Percentiles rank a stretch among this genome's conserved stretches.
Conservation (phyloP, 352 stramenopile species). For the Pythium rhizo-oryzae region DNA sequence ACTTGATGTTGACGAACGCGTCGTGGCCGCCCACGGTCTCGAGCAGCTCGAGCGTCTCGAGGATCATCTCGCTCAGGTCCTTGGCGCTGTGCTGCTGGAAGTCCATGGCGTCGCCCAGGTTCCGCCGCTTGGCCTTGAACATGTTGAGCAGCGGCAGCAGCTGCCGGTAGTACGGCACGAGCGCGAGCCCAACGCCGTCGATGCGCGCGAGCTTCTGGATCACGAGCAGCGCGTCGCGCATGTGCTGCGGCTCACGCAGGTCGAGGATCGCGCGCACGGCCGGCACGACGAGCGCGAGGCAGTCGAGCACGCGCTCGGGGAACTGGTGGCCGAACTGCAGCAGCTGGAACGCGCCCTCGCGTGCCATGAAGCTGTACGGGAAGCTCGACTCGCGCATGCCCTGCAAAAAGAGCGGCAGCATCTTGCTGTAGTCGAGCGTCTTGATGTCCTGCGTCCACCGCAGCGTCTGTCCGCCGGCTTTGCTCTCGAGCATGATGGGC, state of each 20-base stretch:
- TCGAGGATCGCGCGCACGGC: slow-evolving; percentile 77
- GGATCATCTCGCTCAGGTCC: slow-evolving; percentile 86
- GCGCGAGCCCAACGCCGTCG: slow-evolving; percentile 66
- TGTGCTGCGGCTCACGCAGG: slow-evolving; percentile 50
- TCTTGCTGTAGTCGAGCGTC: slow-evolving; percentile 81
- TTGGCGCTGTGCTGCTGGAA: slow-evolving; percentile 83
- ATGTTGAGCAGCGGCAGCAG: slow-evolving; percentile 90
- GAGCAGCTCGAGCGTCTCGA: slow-evolving; percentile 88
- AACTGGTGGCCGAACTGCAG: slow-evolving; percentile 63
- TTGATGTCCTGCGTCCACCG: slow-evolving; percentile 61
- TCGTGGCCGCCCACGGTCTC: slow-evolving; percentile 86
- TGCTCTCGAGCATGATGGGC: slow-evolving; percentile 67
- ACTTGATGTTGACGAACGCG: slow-evolving; percentile 96
- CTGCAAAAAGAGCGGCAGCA: slow-evolving; percentile 92
- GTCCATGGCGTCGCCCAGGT: slow-evolving; percentile 91
- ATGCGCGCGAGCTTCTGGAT: slow-evolving; percentile 62
- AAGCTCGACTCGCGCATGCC: slow-evolving; percentile 80
- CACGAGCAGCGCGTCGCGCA: slow-evolving; percentile 60
- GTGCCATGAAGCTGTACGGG: slow-evolving; percentile 80
- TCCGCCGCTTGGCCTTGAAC: slow-evolving; percentile 90
- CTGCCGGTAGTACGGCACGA: slow-evolving; percentile 93
- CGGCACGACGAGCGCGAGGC: slow-evolving; percentile 63
- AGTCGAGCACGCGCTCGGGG: slow-evolving; percentile 67
- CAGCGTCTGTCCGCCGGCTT: slow-evolving; percentile 51
- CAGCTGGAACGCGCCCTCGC: slow-evolving; percentile 84